These are phyloP conservation scores for Salix viminalis DNA, from an alignment of 345 rosid genomes.

Conservation along the genomic window DNA sequence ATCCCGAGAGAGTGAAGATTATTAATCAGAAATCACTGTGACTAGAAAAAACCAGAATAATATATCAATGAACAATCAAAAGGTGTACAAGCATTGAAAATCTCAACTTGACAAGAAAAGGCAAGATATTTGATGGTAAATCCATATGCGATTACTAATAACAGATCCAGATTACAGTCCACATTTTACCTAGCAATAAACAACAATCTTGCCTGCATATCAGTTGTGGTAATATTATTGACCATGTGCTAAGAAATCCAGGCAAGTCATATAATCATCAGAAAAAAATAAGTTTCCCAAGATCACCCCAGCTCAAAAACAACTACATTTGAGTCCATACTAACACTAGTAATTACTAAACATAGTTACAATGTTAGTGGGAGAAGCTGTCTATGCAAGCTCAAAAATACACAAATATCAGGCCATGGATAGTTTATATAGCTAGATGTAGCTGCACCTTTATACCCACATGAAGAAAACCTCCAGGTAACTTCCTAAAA, in stretches of 20 bases:
- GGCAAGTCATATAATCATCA: too few species aligned
- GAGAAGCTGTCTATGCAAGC: not conserved
- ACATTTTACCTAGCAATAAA: not conserved
- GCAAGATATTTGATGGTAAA: too few species aligned
- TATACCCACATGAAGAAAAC: not conserved
- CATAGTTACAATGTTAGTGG: not conserved
- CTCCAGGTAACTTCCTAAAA: not conserved
- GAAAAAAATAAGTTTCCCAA: too few species aligned
- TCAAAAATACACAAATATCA: not conserved
- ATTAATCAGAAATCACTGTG: not conserved
- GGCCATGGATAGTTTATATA: not conserved
- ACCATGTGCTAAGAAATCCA: too few species aligned
- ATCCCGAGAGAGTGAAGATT: not conserved
- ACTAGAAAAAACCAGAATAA: too few species aligned
- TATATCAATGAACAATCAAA: not conserved
- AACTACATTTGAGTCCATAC: too few species aligned
- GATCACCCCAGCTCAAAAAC: too few species aligned
- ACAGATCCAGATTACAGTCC: not conserved
- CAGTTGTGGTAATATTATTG: not conserved
- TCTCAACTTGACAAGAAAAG: not conserved
- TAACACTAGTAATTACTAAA: too few species aligned
- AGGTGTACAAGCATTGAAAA: not conserved
- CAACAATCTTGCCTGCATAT: not conserved
- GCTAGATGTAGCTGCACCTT: not conserved
- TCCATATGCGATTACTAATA: not conserved